Conservation (phyloP, 176 grass and related monocot genomes). For the Eleusine coracana region DNA sequence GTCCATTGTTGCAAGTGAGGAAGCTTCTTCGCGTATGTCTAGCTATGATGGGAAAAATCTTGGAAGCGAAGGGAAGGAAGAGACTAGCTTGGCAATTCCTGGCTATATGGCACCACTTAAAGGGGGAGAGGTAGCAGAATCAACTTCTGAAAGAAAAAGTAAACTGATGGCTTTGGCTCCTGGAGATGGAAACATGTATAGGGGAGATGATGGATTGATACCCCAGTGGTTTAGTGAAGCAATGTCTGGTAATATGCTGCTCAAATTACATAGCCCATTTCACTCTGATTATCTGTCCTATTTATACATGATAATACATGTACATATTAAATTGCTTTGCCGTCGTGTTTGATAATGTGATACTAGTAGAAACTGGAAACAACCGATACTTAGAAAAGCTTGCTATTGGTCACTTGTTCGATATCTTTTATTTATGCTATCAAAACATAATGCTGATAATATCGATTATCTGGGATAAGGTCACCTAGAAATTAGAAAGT, state of each 20-base stretch:
- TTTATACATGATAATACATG: background rate
- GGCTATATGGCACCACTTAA: constrained; percentile 32
- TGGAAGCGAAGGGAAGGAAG: constrained; percentile 31
- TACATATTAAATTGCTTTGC: background rate
- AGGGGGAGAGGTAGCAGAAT: constrained; percentile 36
- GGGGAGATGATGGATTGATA: constrained; percentile 59
- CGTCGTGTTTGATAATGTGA: background rate
- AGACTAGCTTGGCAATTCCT: constrained; percentile 62
- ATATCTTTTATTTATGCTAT: background rate
- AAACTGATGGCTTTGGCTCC: constrained; percentile 50
- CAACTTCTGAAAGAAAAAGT: constrained; percentile 35
- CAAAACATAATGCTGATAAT: background rate
- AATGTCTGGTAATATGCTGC: constrained; percentile 58
- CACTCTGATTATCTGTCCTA: background rate
- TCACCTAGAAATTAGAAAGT: background rate
- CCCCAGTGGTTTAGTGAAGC: constrained; percentile 83
- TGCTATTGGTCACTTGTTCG: background rate
- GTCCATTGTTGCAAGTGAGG: constrained; percentile 63
- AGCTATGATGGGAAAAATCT: constrained; percentile 34
- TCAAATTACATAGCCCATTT: background rate
- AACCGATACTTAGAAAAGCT: background rate
- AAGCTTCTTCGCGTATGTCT: constrained; percentile 42
- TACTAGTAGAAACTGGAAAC: background rate
- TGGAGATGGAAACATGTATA: constrained; percentile 43
- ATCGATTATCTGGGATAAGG: background rate